Evolutionary conservation across 1,139 yeast genomes (phyloP).

Genomic region (Keqinozyma sinolaborantium): DNA sequence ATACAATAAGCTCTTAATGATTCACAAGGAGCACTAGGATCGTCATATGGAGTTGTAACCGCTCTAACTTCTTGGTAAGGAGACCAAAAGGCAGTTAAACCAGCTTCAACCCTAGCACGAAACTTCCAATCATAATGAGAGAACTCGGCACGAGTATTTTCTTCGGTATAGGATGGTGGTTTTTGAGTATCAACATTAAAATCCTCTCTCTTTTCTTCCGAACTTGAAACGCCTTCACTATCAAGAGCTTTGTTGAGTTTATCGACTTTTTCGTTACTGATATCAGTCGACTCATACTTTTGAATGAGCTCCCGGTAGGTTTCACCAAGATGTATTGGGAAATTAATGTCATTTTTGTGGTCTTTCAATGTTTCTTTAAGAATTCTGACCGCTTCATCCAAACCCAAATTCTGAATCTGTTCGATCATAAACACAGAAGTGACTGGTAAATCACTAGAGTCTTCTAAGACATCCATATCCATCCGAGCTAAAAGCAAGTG

Average conservation of each 20-base stretch:
- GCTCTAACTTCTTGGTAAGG: slow-evolving; percentile 64
- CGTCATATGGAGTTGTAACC: slow-evolving; percentile 49
- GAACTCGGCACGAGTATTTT: slow-evolving; percentile 3
- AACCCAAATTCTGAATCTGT: slow-evolving; percentile 15
- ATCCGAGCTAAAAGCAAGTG: slow-evolving; percentile 12
- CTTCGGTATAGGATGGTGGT: background rate
- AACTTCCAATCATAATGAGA: slow-evolving; percentile 17
- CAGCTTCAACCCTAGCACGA: slow-evolving; percentile 34
- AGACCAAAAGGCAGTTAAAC: slow-evolving; percentile 45
- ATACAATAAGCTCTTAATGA: slow-evolving; percentile 49
- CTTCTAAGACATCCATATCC: slow-evolving; percentile 13
- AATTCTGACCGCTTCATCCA: slow-evolving; percentile 15
- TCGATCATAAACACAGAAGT: slow-evolving; percentile 18
- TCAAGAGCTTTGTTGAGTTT: slow-evolving; percentile 3
- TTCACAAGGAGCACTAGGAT: slow-evolving; percentile 44
- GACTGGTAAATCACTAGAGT: slow-evolving; percentile 19
- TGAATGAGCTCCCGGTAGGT: slow-evolving; percentile 18
- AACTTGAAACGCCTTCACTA: slow-evolving; percentile 6
- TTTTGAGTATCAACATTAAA: slow-evolving; percentile 1
- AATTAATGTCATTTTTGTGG: slow-evolving; percentile 21
- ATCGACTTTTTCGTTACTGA: background rate
- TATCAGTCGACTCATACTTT: slow-evolving; percentile 21
- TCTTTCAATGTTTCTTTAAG: slow-evolving; percentile 14
- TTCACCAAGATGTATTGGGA: slow-evolving; percentile 9
- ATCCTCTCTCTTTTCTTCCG: slow-evolving; percentile 4